Base-by-base conservation (phyloP, 768 basidiomycete genomes). In the Suillus subaureus region DNA sequence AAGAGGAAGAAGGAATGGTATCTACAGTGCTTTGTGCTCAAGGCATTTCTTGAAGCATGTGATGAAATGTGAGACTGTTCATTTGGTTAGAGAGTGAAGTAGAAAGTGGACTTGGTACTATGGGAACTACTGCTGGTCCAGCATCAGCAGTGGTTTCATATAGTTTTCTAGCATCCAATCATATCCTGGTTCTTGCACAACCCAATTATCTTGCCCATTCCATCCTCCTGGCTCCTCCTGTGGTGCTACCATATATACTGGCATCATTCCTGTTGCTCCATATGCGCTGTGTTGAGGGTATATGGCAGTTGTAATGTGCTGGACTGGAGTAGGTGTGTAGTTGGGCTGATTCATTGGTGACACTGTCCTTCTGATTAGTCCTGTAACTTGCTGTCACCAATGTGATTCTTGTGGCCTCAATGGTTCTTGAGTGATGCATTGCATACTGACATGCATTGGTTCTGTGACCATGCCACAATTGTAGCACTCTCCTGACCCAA, bases 41-140 rank as follows among this genome's bases (percentile, higher is more conserved):
- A 40, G 39, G 39, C 37, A 11, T 11, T 1, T 39, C 37, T 11
- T 39, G 37, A 39, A 2, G 8, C 12, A 11, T 39, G 37, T 39
- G 1, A 1, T 39, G 37, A 39, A 11, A 39, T 8, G 12, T 12
- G 37, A 12, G 1, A 39, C 12, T 39, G 37, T 39, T 12, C 12
- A 11, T 39, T 39, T 39, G 2, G 37, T 39, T 39, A 42, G 31
- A 61, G 11, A 9, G 23, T 0, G 18, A 12, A 23, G 3, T 21
- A 18, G 23, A 13, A 21, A 0, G 12, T 6, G 47, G 47, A 62
- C 61, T 52, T 5, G 33, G 12, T 16, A 3, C 6, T 15, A 21
- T n/a, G 43, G 28, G 62, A 18, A 26, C 49, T 62, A 62, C 62
- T 52, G 35, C 31, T 62, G 62, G 47, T 63, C 62, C 12, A 16